Evolutionary conservation across 2,329 filamentous ascomycete species (phyloP), one percentile per base, ranked within the genome.

Genomic region (Rugonectria rugulosa): DNA sequence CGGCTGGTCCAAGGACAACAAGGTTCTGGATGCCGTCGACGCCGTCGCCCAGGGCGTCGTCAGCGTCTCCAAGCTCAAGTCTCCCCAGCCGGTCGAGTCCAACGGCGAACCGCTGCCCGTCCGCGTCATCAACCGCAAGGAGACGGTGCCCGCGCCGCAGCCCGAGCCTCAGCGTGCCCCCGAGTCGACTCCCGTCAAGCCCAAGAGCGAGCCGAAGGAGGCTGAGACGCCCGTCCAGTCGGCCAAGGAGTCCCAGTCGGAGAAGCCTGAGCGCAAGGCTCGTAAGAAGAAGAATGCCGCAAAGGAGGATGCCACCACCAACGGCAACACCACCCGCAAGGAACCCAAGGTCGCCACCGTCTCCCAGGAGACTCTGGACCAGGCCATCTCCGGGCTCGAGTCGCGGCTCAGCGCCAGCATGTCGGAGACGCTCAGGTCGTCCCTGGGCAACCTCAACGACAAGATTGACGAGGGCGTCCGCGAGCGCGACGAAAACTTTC

Each of bases 1-100:
- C 43, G 95, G 96, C 24, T 98, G 93, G 93, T 89, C 88, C 65
- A 85, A 87, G 65, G 91, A 97, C 59, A 94, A 92, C 75, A 96
- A 96, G 79, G 90, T 96, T 48, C 79, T 97, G 32, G 79, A 88
- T 49, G 83, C 89, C 0, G 85, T 95, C 32, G 88, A 96, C 72
- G 93, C 91, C 3, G 81, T 91, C 38, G 81, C 88, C 48, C 82
- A 86, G 50, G 91, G 90, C 8, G 77, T 90, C 23, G 90, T 97
- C 55, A 85, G 85, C 34, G 88, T 97, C 46, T 82, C 85, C 27
- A 88, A 91, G 67, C 81, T 97, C 31, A 84, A 83, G 71, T 75
- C 70, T 67, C 81, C 77, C 51, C 82, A 71, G 57, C 74, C 76
- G 5, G 69, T 67, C n/a, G 79, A 80, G 66, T 47, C 59, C 79